phyloP scores from a whole-genome alignment of 805 yeast genomes.

The Candida manassasensis region DNA sequence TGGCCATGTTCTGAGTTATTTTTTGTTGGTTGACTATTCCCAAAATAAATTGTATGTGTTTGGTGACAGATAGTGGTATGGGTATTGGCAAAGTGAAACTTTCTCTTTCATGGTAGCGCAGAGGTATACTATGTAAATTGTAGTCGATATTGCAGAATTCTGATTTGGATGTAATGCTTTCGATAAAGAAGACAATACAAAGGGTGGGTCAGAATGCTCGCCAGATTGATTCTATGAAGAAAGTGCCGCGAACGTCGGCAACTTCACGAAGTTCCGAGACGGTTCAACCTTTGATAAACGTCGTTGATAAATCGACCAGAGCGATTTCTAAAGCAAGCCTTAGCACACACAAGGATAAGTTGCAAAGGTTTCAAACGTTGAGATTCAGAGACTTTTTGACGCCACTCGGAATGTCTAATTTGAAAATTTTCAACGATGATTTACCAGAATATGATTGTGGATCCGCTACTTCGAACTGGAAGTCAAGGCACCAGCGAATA shows the following conservation, averaged over 20 bases:
- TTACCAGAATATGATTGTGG: slow-evolving; percentile 18
- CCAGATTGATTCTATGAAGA: slow-evolving; percentile 16
- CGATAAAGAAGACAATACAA: slow-evolving; percentile 30
- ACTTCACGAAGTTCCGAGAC: not conserved
- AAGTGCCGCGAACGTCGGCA: not conserved
- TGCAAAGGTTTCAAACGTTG: slow-evolving; percentile 16
- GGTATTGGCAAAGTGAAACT: too few relatives aligned
- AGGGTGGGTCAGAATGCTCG: slow-evolving; percentile 30
- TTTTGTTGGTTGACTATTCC: too few relatives aligned
- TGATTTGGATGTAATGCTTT: slow-evolving; percentile 23
- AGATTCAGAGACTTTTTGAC: slow-evolving; percentile 28
- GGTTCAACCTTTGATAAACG: not conserved
- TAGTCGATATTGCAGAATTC: too few relatives aligned
- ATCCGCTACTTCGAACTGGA: slow-evolving; percentile 26
- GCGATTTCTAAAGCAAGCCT: slow-evolving; percentile 11
- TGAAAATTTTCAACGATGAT: slow-evolving; percentile 26
- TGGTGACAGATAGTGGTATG: too few relatives aligned
- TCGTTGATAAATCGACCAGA: slow-evolving; percentile 5
- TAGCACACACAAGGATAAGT: slow-evolving; percentile 10
- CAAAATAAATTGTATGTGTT: too few relatives aligned
- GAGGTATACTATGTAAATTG: too few relatives aligned
- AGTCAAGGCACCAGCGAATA: slow-evolving; percentile 11
- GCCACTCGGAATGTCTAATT: slow-evolving; percentile 30
- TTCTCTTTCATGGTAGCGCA: too few relatives aligned
- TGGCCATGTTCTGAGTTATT: too few relatives aligned